These are phyloP conservation scores for Stropharia rugosoannulata DNA, from an alignment of 768 basidiomycete species.

Conservation along the genomic window DNA sequence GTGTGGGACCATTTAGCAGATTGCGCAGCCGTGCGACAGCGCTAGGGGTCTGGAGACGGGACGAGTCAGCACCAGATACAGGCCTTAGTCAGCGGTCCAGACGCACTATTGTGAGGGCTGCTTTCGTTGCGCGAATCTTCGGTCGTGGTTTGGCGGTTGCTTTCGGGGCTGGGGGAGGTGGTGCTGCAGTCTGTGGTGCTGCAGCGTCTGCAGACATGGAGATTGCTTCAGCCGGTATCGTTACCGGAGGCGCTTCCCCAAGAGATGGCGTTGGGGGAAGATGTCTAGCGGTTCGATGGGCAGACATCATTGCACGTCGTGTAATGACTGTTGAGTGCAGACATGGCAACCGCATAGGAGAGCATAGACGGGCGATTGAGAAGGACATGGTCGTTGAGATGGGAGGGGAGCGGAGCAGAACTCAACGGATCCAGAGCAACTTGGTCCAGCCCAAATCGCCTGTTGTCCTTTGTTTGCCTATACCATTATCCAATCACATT, in stretches of 20 bases:
- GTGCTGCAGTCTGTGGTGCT: slow-evolving; percentile 70
- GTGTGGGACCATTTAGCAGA: slow-evolving; percentile 81
- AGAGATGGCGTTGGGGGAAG: slow-evolving; percentile 26
- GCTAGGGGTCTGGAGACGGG: slow-evolving; percentile 60
- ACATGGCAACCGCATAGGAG: slow-evolving; percentile 30
- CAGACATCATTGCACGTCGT: slow-evolving; percentile 70
- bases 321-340: slow-evolving; percentile 31
- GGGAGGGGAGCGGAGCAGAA: slow-evolving; percentile 4
- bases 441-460: neutral
- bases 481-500: slow-evolving; percentile 27
- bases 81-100: neutral
- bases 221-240: slow-evolving; percentile 41
- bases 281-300: slow-evolving; percentile 40
- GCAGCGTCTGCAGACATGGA: slow-evolving; percentile 56
- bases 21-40: slow-evolving; percentile 72
- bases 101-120: slow-evolving; percentile 73
- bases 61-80: slow-evolving; percentile 2
- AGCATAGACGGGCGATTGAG: slow-evolving; percentile 29
- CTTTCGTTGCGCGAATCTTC: slow-evolving; percentile 68
- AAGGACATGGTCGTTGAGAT: slow-evolving; percentile 22
- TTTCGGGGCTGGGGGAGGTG: slow-evolving; percentile 69
- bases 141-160: slow-evolving; percentile 61
- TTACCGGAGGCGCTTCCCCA: slow-evolving; percentile 51
- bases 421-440: neutral
- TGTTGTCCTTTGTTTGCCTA: slow-evolving; percentile 23